Evolutionary conservation across 495 filamentous ascomycete species (phyloP).

Genomic region (Friedmanniomyces endolithicus): DNA sequence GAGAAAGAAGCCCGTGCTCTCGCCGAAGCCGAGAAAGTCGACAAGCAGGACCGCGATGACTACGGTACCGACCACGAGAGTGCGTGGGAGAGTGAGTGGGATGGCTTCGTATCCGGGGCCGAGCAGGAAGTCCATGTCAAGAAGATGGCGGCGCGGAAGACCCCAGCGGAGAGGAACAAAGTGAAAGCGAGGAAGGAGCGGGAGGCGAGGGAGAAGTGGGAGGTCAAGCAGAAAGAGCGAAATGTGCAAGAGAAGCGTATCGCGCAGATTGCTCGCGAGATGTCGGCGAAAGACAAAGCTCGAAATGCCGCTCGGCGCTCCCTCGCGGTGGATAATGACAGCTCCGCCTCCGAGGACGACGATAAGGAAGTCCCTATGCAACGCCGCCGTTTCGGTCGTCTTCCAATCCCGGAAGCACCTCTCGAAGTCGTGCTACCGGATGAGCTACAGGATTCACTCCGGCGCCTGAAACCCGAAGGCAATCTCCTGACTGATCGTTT

Average conservation of each 20-base stretch:
- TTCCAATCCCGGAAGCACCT: constrained; percentile 53
- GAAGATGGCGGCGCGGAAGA: constrained; percentile 71
- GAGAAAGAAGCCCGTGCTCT: constrained; percentile 33
- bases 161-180: constrained; percentile 72
- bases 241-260: constrained; percentile 53
- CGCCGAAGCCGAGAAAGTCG: constrained; percentile 31
- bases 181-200: constrained; percentile 76
- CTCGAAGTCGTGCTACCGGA: constrained; percentile 85
- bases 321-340: constrained; percentile 29
- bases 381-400: constrained; percentile 61
- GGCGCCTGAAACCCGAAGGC: constrained; percentile 83
- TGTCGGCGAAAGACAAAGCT: constrained; percentile 45
- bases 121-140: constrained; percentile 45
- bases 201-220: constrained; percentile 58
- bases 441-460: constrained; percentile 81
- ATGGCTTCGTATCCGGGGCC: constrained; percentile 28
- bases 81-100: constrained; percentile 70
- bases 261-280: constrained; percentile 50
- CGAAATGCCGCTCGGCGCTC: constrained; percentile 6
- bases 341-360: constrained; percentile 42
- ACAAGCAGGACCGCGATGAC: constrained; percentile 31
- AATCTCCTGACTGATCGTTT: constrained; percentile 86
- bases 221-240: constrained; percentile 56
- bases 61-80: constrained; percentile 67
- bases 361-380: constrained; percentile 49